A percentile compares a stretch with the other conserved stretches of the same genome.
Conservation (phyloP, 768 basidiomycete genomes). For the Tylopilus subfusipes region DNA sequence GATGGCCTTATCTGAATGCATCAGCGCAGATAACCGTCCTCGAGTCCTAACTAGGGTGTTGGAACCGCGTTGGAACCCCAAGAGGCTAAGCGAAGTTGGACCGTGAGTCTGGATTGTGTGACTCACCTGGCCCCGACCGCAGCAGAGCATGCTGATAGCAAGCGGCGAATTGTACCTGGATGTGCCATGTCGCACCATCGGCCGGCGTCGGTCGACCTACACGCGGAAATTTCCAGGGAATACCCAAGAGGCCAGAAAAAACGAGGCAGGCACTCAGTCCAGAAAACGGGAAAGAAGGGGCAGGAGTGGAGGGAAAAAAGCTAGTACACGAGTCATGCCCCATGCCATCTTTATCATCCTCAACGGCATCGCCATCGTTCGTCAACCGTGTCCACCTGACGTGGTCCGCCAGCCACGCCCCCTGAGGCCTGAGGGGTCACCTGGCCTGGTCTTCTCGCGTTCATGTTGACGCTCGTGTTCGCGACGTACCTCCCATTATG, state of each 20-base stretch:
- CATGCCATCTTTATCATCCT: slow-evolving; percentile 11
- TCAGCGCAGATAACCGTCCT: neutral
- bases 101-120: neutral
- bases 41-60: neutral
- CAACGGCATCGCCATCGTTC: slow-evolving; percentile 14
- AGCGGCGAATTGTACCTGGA: too few relatives aligned
- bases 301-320: neutral
- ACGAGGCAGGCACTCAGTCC: neutral
- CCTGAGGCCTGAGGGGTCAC: slow-evolving; percentile 7
- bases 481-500: too few relatives aligned
- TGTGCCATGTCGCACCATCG: too few relatives aligned
- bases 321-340: neutral
- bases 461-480: neutral
- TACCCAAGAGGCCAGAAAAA: neutral
- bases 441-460: slow-evolving; percentile 8
- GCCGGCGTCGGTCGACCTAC: too few relatives aligned
- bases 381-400: slow-evolving; percentile 20
- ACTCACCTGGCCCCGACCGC: neutral
- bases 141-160: neutral
- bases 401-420: neutral
- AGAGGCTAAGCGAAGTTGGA: neutral
- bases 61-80: neutral
- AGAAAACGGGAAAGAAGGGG: neutral
- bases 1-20: neutral
- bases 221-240: neutral